Conservation (phyloP, 176 grass and related monocot species). For the Rhynchospora pubera region DNA sequence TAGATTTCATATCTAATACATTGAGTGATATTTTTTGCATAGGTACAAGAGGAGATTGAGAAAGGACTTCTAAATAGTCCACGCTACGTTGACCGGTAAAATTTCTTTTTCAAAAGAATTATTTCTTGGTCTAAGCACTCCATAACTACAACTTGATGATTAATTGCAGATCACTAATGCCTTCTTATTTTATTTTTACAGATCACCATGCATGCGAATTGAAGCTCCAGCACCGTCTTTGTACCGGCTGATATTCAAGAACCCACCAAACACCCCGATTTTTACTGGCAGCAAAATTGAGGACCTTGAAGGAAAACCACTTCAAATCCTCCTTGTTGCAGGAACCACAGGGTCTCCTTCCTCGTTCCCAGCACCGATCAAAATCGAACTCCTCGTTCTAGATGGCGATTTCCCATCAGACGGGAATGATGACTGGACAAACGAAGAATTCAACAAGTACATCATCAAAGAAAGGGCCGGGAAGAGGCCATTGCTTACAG, state of each 20-base stretch:
- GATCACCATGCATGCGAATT: conserved; percentile 8
- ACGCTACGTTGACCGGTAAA: conserved; percentile 38
- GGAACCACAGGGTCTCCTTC: neutral
- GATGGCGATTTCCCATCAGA: conserved; percentile 50
- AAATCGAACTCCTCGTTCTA: conserved; percentile 64
- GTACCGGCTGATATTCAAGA: conserved; percentile 47
- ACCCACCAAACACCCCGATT: conserved; percentile 30
- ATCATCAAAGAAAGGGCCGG: conserved; percentile 56
- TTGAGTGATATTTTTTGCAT: neutral
- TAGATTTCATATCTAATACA: neutral
- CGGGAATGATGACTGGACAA: conserved; percentile 37
- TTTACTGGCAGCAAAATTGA: conserved; percentile 88
- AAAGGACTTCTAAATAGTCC: conserved; percentile 39
- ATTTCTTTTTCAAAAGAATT: neutral
- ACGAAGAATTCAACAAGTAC: conserved; percentile 35
- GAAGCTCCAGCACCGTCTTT: neutral
- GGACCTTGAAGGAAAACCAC: conserved; percentile 13
- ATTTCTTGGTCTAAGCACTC: neutral
- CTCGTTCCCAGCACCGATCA: conserved; percentile 23
- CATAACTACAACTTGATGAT: neutral
- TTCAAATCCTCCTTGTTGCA: conserved; percentile 54
- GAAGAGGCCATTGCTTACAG: conserved; percentile 72
- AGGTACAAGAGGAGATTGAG: conserved; percentile 88
- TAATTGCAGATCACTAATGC: neutral
- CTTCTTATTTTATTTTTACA: neutral